Conservation (phyloP, 805 yeast genomes). For the Cyberlindnera suaveolens region DNA sequence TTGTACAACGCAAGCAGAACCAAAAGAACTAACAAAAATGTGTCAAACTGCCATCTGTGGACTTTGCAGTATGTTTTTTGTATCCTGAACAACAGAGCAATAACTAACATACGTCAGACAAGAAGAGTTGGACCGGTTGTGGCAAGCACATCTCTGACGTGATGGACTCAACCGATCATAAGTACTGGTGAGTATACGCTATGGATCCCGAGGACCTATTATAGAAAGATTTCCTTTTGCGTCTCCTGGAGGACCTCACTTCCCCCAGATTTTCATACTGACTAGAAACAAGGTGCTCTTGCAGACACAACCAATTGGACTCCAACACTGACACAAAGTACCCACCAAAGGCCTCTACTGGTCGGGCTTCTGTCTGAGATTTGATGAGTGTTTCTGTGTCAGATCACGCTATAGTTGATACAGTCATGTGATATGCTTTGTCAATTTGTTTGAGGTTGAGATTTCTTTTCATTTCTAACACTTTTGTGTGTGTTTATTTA, state of each 20-base stretch:
- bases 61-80: conserved; percentile 20
- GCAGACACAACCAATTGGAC: conserved; percentile 31
- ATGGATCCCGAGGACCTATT: not conserved
- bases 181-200: conserved; percentile 24
- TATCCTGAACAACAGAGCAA: not conserved
- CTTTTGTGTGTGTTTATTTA: no score
- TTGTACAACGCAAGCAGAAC: no score
- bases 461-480: no score
- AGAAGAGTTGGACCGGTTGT: conserved; percentile 62
- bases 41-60: conserved; percentile 23
- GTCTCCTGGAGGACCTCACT: no score
- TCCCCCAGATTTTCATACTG: no score
- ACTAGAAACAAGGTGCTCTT: conserved; percentile 35
- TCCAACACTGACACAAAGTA: conserved; percentile 33
- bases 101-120: conserved; percentile 22
- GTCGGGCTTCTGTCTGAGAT: conserved; percentile 33
- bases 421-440: no score
- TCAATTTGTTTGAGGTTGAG: no score
- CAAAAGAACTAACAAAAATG: conserved; percentile 7
- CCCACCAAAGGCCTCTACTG: conserved; percentile 64
- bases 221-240: no score
- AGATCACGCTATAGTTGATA: no score
- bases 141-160: conserved; percentile 48
- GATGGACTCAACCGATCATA: conserved; percentile 45
- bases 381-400: no score